Base-by-base conservation (phyloP, 495 filamentous ascomycete genomes). In the Neurospora terricola region DNA sequence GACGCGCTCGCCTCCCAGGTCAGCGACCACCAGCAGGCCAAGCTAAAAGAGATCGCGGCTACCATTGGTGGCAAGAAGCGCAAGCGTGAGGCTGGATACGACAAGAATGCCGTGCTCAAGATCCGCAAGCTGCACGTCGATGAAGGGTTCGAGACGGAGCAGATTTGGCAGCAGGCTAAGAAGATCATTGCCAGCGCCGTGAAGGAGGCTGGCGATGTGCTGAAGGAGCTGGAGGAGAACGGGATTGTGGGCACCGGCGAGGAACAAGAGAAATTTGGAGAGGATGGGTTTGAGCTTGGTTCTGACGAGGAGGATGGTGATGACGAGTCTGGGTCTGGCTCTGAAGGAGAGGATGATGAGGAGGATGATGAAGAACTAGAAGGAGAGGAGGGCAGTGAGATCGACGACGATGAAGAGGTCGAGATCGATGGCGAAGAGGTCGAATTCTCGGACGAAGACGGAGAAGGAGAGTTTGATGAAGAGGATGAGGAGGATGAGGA, bases 101-200 rank as follows among this genome's bases (percentile, higher is more conserved):
- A 81, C 71, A 80, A 81, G 23, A 71, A 74, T 70, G 81, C 87
- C 21, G 80, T 88, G 23, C 78, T 95, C 73, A 92, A 91, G 74
- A 82, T 95, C 73, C 87, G 90, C 77, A 91, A 92, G 80, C 81
- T 99, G 27, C 90, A 98, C 80, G 84, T 92, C 38, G 90, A 97
- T 37, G 54, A 62, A 9, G 96, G 95, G 0, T 97, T 99, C 81
- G 92, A 90, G 73, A 89, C 92, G 30, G 89, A 90, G 66, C 96
- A 98, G 82, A 89, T 99, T 21, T 98, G 94, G 93, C 93, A 97
- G 79, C 96, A 99, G 82, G 93, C 93, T 6, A 90, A 87, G 75
- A 89, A 91, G 79, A 92, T 99, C 27, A 86, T 96, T 72, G 82
- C 84, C 34, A 86, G 84, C 69, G 77, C 84, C 23, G 73, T 86